Conservation (phyloP, 441 rosid genomes). For the Croton laevigatus region DNA sequence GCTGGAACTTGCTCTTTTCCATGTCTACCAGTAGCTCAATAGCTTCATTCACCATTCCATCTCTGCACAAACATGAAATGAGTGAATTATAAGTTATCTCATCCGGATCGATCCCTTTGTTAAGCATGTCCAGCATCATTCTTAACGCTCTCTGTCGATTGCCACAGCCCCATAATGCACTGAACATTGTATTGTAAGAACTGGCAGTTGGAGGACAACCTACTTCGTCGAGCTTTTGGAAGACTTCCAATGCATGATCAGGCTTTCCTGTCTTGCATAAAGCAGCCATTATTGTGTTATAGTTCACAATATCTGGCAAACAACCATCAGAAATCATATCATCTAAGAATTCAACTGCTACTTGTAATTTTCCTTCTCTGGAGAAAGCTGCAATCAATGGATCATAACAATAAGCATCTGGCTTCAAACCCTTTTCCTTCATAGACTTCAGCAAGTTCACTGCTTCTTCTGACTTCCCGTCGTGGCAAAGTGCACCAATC, state of each 20-base stretch:
- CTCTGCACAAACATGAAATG: constrained; percentile 76
- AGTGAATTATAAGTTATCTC: constrained; percentile 73
- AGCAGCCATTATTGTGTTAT: constrained; percentile 61
- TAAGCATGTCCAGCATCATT: constrained; percentile 59
- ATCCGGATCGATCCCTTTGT: constrained; percentile 56
- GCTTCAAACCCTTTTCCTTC: constrained; percentile 57
- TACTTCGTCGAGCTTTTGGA: constrained; percentile 52
- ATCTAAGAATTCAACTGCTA: constrained; percentile 68
- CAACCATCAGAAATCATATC: constrained; percentile 75
- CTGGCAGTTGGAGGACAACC: constrained; percentile 71
- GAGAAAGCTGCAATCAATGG: constrained; percentile 77
- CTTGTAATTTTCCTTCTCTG: constrained; percentile 62
- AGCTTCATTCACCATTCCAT: constrained; percentile 81
- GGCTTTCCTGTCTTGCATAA: constrained; percentile 66
- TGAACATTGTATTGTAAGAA: constrained; percentile 76
- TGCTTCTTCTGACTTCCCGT: constrained; percentile 61
- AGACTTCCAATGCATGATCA: constrained; percentile 68
- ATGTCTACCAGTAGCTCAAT: constrained; percentile 60
- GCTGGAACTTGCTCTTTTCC: constrained; percentile 48
- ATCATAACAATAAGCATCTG: constrained; percentile 75
- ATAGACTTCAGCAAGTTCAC: constrained; percentile 51
- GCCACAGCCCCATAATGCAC: constrained; percentile 64
- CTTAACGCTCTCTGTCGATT: constrained; percentile 50
- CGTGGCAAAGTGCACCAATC: constrained; percentile 59
- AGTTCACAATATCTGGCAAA: constrained; percentile 72